Conservation (phyloP, 306 rosid genomes). For the Vicia faba region DNA sequence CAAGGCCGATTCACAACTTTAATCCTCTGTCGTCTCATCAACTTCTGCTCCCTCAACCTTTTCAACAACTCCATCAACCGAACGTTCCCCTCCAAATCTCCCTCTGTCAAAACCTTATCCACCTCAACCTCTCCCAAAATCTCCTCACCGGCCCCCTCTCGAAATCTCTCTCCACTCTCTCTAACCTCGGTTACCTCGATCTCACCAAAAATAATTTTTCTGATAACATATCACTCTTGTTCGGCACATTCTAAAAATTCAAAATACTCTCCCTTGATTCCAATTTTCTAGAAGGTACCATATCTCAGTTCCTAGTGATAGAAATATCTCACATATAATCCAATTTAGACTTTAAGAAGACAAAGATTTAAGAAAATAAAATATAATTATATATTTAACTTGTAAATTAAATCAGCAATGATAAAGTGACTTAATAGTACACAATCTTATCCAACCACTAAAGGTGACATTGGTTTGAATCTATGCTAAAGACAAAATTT, state of each 20-base stretch:
- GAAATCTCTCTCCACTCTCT: constrained; percentile 45
- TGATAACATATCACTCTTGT: constrained; percentile 59
- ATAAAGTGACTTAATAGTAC: too few species aligned
- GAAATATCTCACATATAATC: too few species aligned
- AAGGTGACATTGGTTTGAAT: too few species aligned
- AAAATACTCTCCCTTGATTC: constrained; percentile 65
- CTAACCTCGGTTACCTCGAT: constrained; percentile 64
- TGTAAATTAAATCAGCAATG: too few species aligned
- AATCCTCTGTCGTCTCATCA: constrained; percentile 62
- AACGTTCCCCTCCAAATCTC: constrained; percentile 55
- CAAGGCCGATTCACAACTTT: constrained; percentile 57
- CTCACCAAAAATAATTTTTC: constrained; percentile 81
- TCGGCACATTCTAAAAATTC: constrained; percentile 58
- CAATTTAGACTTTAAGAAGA: too few species aligned
- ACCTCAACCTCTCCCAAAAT: constrained; percentile 82
- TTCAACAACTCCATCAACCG: constrained; percentile 79
- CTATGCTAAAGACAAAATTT: too few species aligned
- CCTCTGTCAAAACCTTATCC: constrained; percentile 49
- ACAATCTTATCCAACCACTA: too few species aligned
- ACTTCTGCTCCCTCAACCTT: constrained; percentile 56
- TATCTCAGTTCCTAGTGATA: too few species aligned
- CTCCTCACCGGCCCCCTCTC: constrained; percentile 82
- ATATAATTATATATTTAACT: too few species aligned
- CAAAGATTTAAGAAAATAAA: too few species aligned
- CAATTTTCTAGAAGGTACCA: constrained; percentile 59